phyloP scores from a whole-genome alignment of 805 yeast genomes.

The Yamadazyma endophytica region DNA sequence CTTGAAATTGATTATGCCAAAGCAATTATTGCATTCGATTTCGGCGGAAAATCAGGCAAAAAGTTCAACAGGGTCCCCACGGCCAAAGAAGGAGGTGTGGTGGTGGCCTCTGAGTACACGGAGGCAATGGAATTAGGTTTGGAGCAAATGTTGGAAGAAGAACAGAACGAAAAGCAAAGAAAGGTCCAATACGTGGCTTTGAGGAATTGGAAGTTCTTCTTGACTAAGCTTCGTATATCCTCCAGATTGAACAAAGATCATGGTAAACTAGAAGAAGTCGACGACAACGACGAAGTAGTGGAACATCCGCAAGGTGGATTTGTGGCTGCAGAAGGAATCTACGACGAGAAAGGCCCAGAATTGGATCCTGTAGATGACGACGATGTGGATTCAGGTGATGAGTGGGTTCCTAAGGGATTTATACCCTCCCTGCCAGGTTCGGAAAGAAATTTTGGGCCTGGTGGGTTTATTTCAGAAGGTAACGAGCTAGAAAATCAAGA shows the following conservation, averaged over 20 bases:
- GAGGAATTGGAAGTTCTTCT: slow-evolving; percentile 49
- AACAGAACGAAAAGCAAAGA: slow-evolving; percentile 39
- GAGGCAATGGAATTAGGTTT: slow-evolving; percentile 57
- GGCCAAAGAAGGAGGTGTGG: slow-evolving; percentile 71
- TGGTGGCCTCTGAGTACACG: slow-evolving; percentile 57
- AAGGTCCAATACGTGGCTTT: slow-evolving; percentile 47
- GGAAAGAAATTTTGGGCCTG: too few species aligned
- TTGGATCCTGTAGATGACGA: too few species aligned
- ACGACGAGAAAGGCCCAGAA: too few species aligned
- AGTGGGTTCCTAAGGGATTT: too few species aligned
- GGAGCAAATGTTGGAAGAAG: slow-evolving; percentile 47
- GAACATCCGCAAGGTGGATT: slow-evolving; percentile 12
- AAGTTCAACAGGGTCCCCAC: slow-evolving; percentile 38
- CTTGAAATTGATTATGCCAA: slow-evolving; percentile 76
- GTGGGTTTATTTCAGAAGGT: too few species aligned
- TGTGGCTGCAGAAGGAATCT: slow-evolving; percentile 6
- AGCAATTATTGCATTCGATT: slow-evolving; percentile 87
- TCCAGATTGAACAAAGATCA: slow-evolving; percentile 45
- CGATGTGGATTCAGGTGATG: too few species aligned
- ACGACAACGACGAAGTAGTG: slow-evolving; percentile 6
- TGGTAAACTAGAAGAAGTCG: slow-evolving; percentile 32
- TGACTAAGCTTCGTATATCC: slow-evolving; percentile 47
- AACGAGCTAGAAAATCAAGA: too few species aligned
- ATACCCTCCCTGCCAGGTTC: too few species aligned
- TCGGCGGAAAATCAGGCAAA: slow-evolving; percentile 35